Base-by-base conservation (phyloP, 2,329 filamentous ascomycete species). In the Chaetomium globosum region DNA sequence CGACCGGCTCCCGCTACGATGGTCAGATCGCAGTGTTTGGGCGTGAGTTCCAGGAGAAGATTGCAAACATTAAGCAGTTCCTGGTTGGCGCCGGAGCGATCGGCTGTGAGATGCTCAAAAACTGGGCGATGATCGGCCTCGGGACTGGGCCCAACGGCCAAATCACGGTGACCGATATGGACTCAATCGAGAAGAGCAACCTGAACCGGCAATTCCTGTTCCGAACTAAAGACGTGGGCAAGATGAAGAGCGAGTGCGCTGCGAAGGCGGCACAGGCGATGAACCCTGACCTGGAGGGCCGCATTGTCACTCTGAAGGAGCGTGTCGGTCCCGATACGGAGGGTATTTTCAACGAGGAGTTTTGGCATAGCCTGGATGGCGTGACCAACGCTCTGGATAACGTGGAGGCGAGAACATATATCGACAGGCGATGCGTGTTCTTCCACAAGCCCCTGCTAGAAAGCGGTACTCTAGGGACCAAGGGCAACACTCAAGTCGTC, bases 111-210 rank as follows among this genome's bases (percentile, higher is more conserved):
- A 99, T 98, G 90, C 82, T 99, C 71, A 99, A 99, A 86, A 98
- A 98, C 78, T 99, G 95, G 93, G 94, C 96, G 43, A 96, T 99
- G 93, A 96, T 98, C 77, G 95, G 95, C 71, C 83, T 99, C 33
- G 94, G 90, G 53, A 91, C 91, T 54, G 95, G 95, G 4, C 91
- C 92, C 3, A 86, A 93, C 57, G 95, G 95, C 73, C 90, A 90
- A 77, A 96, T 99, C 73, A 92, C 82, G 65, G 91, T 99, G 58
- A 98, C 96, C 16, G 95, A 99, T 76, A 98, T 97, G 88, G 95
- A 99, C 75, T 93, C 93, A 62, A 99, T 99, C 72, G 95, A 99
- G 80, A 97, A 94, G 86, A 98, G 94, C 81, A 99, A 99, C 76
- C 83, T 99, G 60, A 99, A 99, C 82, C 87, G 95, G 52, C 95